Evolutionary conservation across 257 asterid genomes (phyloP).

Genomic region (Galeopsis tetrahit): DNA sequence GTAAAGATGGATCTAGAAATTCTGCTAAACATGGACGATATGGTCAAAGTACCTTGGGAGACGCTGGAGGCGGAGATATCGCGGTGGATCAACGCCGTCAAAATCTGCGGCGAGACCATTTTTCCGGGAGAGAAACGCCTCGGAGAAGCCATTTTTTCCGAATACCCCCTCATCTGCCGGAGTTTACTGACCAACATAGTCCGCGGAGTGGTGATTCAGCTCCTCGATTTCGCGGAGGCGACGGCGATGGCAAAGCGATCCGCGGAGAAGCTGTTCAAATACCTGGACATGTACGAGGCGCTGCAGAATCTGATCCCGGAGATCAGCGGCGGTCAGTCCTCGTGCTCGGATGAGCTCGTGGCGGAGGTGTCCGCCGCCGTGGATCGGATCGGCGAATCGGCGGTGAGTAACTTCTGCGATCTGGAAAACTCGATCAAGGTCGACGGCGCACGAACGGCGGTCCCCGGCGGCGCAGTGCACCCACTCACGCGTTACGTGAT

Average conservation of each 20-base stretch:
- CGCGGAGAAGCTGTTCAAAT: slow-evolving; percentile 82
- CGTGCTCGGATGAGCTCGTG: slow-evolving; percentile 47
- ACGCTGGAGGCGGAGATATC: slow-evolving; percentile 66
- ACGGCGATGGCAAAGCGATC: slow-evolving; percentile 68
- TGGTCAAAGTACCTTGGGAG: slow-evolving; percentile 70
- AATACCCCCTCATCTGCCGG: slow-evolving; percentile 39
- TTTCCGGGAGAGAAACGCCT: slow-evolving; percentile 70
- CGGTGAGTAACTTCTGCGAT: slow-evolving; percentile 61
- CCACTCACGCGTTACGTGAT: slow-evolving; percentile 88
- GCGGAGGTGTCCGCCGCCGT: slow-evolving; percentile 51
- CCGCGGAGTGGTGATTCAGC: slow-evolving; percentile 64
- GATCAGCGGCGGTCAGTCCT: slow-evolving; percentile 34
- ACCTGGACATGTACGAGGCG: slow-evolving; percentile 71
- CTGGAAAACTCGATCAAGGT: slow-evolving; percentile 69
- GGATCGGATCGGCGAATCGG: slow-evolving; percentile 67
- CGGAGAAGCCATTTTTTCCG: slow-evolving; percentile 55
- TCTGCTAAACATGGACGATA: slow-evolving; percentile 64
- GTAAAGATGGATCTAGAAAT: slow-evolving; percentile 63
- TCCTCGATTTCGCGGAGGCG: slow-evolving; percentile 82
- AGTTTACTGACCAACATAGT: slow-evolving; percentile 55
- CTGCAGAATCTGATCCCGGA: slow-evolving; percentile 53
- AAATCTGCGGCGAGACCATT: slow-evolving; percentile 44
- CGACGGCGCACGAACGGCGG: slow-evolving; percentile 59
- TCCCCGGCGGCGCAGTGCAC: slow-evolving; percentile 95
- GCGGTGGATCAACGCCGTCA: slow-evolving; percentile 66